Percentiles rank a stretch among this genome's conserved stretches.
Conservation (phyloP, 202 grass and related monocot species). For the Eragrostis tef region DNA sequence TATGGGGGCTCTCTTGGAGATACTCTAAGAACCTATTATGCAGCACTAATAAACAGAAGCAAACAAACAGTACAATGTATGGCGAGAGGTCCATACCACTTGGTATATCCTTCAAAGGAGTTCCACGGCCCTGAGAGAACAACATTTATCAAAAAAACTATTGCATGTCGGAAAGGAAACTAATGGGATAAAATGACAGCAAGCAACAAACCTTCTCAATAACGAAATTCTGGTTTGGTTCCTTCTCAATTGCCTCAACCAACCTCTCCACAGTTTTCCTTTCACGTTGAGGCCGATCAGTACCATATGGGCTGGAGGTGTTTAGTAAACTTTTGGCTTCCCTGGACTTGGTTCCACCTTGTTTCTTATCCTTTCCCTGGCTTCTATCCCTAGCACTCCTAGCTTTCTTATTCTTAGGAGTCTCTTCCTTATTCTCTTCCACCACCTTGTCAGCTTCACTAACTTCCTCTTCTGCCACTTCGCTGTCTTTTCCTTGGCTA, state of each 20-base stretch:
- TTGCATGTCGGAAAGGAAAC: slow-evolving; percentile 11
- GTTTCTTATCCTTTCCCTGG: slow-evolving; percentile 69
- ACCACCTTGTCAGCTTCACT: slow-evolving; percentile 40
- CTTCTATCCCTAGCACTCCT: slow-evolving; percentile 78
- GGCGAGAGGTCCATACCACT: slow-evolving; percentile 58
- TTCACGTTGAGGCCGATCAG: slow-evolving; percentile 88
- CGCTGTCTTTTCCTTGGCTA: not conserved
- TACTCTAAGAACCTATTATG: too few relatives aligned
- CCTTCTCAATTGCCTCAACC: slow-evolving; percentile 99
- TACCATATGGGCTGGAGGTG: slow-evolving; percentile 57
- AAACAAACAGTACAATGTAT: slow-evolving; percentile 25
- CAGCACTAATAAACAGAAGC: not conserved
- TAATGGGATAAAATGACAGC: slow-evolving; percentile 34
- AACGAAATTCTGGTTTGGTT: slow-evolving; percentile 68
- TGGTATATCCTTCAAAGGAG: slow-evolving; percentile 92
- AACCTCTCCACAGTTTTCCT: slow-evolving; percentile 98
- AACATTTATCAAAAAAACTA: slow-evolving; percentile 39
- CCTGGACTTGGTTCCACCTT: slow-evolving; percentile 61
- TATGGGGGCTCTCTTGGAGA: too few relatives aligned
- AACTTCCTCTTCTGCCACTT: not conserved
- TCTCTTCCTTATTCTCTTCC: slow-evolving; percentile 71
- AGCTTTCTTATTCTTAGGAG: slow-evolving; percentile 68
- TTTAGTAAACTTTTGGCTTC: slow-evolving; percentile 63
- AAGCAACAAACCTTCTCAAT: slow-evolving; percentile 82
- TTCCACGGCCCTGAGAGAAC: slow-evolving; percentile 77